Conservation (phyloP, 192 early-diverging fungal genomes). For the Backusella liffmaniae region DNA sequence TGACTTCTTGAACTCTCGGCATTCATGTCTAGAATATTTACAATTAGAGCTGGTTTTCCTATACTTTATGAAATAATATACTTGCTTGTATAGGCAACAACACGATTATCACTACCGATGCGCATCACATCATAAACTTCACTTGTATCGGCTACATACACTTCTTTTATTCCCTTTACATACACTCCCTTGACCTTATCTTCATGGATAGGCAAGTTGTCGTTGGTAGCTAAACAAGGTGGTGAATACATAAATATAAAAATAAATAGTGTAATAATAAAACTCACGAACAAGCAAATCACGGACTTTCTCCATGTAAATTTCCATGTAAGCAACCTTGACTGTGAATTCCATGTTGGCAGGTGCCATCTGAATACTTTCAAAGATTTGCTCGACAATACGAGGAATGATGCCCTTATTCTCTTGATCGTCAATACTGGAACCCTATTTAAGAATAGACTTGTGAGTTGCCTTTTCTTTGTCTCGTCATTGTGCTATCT, state of each 20-base stretch:
- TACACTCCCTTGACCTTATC: constrained; percentile 96
- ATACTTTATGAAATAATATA: not conserved
- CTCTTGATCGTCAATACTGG: constrained; percentile 87
- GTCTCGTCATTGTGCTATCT: not conserved
- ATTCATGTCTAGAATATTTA: constrained; percentile 77
- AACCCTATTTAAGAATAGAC: constrained; percentile 55
- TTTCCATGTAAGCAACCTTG: constrained; percentile 98
- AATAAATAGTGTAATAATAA: not conserved
- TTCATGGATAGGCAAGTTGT: constrained; percentile 96
- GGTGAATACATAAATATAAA: not conserved
- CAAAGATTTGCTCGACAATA: constrained; percentile 95
- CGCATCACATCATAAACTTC: constrained; percentile 99
- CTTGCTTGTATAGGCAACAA: constrained; percentile 89
- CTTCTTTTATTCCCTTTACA: constrained; percentile 95
- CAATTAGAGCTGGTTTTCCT: no score
- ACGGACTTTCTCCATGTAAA: constrained; percentile 99
- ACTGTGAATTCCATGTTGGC: constrained; percentile 97
- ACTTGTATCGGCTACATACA: constrained; percentile 90
- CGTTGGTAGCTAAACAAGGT: constrained; percentile 57
- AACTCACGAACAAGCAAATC: constrained; percentile 89
- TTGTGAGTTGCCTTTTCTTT: not conserved
- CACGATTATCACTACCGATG: constrained; percentile 82
- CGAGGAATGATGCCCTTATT: constrained; percentile 95
- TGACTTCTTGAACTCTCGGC: constrained; percentile 96
- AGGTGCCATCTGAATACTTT: constrained; percentile 86